phyloP scores from a whole-genome alignment of 1,139 yeast species.

The Blastobotrys aristatus region DNA sequence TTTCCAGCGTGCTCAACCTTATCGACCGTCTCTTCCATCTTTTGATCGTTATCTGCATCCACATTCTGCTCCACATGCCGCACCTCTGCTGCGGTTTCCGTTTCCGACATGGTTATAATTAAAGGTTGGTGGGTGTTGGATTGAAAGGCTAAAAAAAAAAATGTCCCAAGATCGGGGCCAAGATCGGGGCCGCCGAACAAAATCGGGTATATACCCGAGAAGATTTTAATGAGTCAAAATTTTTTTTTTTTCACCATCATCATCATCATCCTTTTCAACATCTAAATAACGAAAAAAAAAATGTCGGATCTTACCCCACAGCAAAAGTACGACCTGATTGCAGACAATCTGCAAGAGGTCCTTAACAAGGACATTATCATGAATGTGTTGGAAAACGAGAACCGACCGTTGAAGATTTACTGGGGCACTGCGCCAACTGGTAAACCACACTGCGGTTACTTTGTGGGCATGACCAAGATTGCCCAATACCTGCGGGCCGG shows the following conservation, averaged over 20 bases:
- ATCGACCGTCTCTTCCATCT: not conserved
- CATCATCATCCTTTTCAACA: no score
- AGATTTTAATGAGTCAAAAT: not conserved
- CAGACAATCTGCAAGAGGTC: conserved; percentile 86
- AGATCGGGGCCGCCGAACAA: no score
- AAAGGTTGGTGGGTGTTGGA: no score
- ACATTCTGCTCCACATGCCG: not conserved
- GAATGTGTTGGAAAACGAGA: conserved; percentile 70
- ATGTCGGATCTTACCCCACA: conserved; percentile 38
- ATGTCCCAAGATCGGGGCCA: no score
- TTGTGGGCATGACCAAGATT: conserved; percentile 94
- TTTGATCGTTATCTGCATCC: not conserved
- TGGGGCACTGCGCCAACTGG: conserved; percentile 99
- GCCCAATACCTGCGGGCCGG: conserved; percentile 96
- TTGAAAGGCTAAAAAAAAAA: no score
- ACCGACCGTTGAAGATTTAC: conserved; percentile 79
- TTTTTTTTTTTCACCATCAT: conserved; percentile 2
- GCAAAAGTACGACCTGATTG: conserved; percentile 71
- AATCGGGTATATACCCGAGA: no score
- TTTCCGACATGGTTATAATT: conserved; percentile 5
- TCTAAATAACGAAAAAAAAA: no score
- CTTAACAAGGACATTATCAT: conserved; percentile 85
- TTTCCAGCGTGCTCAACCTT: not conserved
- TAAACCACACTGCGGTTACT: conserved; percentile 96
- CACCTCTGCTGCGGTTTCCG: conserved; percentile 1